Percentiles rank a stretch among this genome's conserved stretches.
Evolutionary conservation across 2,329 filamentous ascomycete species (phyloP).

Genomic region (Fusarium praegraminearum): DNA sequence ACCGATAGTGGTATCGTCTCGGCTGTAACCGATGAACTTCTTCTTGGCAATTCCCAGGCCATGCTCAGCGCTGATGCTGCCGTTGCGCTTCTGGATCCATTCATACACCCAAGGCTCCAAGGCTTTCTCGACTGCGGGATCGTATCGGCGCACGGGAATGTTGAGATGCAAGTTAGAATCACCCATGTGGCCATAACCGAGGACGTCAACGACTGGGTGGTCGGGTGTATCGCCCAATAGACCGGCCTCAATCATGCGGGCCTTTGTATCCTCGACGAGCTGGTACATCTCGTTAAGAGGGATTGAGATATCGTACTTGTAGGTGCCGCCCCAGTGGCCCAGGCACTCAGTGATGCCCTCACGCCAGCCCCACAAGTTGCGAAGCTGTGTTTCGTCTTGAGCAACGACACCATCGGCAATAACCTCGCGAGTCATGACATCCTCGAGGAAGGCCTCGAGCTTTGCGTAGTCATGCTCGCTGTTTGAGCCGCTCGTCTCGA

Average conservation of each 20-base stretch:
- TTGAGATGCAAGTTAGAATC: conserved; percentile 97
- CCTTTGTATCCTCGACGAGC: conserved; percentile 86
- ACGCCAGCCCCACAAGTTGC: conserved; percentile 88
- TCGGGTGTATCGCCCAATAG: conserved; percentile 81
- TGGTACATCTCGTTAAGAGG: conserved; percentile 88
- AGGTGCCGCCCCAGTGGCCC: conserved; percentile 92
- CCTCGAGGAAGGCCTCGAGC: conserved; percentile 88
- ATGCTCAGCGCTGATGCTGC: conserved; percentile 97
- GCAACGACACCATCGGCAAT: conserved; percentile 91
- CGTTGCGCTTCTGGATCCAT: conserved; percentile 89
- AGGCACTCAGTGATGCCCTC: conserved; percentile 92
- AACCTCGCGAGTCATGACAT: conserved; percentile 89
- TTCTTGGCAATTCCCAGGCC: conserved; percentile 96
- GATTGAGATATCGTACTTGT: conserved; percentile 99
- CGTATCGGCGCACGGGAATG: conserved; percentile 83
- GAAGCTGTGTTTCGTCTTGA: conserved; percentile 91
- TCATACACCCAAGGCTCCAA: conserved; percentile 98
- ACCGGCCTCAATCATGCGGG: conserved; percentile 77
- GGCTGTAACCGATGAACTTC: conserved; percentile 92
- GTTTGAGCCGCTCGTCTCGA: conserved; percentile 97
- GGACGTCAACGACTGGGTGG: conserved; percentile 86
- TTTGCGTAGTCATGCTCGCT: conserved; percentile 93
- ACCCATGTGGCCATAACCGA: conserved; percentile 98
- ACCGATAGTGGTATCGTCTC: conserved; percentile 85
- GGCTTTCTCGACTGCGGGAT: conserved; percentile 85